Base-by-base conservation (phyloP, 305 asterid species). In the Fraxinus nigra region DNA sequence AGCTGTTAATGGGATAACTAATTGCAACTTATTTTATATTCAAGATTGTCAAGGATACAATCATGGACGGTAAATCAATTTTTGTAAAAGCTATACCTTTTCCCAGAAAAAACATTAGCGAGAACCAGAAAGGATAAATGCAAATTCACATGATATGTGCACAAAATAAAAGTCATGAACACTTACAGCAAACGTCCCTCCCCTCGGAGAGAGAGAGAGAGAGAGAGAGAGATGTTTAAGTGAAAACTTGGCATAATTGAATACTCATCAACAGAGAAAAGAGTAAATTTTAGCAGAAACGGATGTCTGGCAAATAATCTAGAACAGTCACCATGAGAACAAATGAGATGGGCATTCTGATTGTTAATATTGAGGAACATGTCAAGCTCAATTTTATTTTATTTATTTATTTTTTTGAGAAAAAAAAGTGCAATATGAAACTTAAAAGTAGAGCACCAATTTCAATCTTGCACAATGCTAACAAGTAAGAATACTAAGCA, bases 401-500 rank as follows among this genome's bases (percentile, higher is more conserved):
- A 4, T 33, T 33, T 33, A 5, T 51, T n/a, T 16, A 5, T 34
- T 38, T 38, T 38, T 38, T 22, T 4, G 10, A 8, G 5, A 0
- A 13, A 11, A 80, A 76, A 28, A 63, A 54, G 77, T 6, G 79
- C 54, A 74, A 13, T 20, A 56, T 34, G 63, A 70, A 54, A 73
- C 30, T 56, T 67, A 54, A 46, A 63, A 56, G 14, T 59, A 78
- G 80, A 46, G 56, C 72, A 56, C 54, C 77, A 61, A 63, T 72
- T 43, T 61, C 20, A 77, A 65, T 80, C 48, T 78, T 74, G 69
- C 38, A 59, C 40, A 76, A 35, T 51, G 72, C 14, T 34, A 72
- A 63, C 26, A 75, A 61, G 59, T 74, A 70, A 35, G 13, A 76
- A 67, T 48, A 32, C 32, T n/a, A 40, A 4, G 76, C n/a, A 74